Evolutionary conservation across 805 yeast species (phyloP), one percentile per base, ranked within the genome.

Genomic region (Trichomonascus vanleenenianus): DNA sequence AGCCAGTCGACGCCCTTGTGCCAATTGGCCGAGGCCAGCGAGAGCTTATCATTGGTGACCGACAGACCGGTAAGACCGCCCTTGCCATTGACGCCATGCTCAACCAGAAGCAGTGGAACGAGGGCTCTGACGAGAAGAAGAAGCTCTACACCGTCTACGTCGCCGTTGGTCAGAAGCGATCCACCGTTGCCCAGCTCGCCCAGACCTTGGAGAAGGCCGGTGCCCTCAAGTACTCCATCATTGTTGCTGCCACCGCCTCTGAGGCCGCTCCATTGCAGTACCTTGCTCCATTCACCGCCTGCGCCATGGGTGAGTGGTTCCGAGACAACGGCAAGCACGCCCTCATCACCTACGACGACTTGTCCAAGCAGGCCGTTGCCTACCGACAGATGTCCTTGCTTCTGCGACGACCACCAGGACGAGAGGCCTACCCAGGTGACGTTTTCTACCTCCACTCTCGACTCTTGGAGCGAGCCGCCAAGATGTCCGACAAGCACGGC

Each of bases 11-110:
- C 71, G 91, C 98, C 69, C 83, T 93, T 66, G 99, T 93, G 73
- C 98, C 98, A 74, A 74, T 93, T 64, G 98, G 98, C 71, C 93
- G 98, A 85, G 98, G 98, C 73, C 98, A 93, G 79, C 93, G 98
- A 86, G 98, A 93, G 81, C 79, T 93, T 85, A 91, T 91, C 67
- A 91, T 91, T 70, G 98, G 98, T 83, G 98, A 91, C 75, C 91
- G 98, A 81, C 98, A 93, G 80, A 93, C 98, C 66, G 98, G 98
- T 84, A 93, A 93, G 81, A 93, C 98, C 68, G 96, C 97, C 57
- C 96, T 93, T 64, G 98, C 97, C 63, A 72, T 93, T 62, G 98
- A 93, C 74, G 81, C 99, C 75, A 93, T 93, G 68, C 82, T 93
- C 68, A 93, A 93, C 79, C 99, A 93, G 78, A 93, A 91, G 85